Evolutionary conservation across 371 early-diverging fungal genomes (phyloP).

Genomic region (Dipsacomyces acuminosporus): DNA sequence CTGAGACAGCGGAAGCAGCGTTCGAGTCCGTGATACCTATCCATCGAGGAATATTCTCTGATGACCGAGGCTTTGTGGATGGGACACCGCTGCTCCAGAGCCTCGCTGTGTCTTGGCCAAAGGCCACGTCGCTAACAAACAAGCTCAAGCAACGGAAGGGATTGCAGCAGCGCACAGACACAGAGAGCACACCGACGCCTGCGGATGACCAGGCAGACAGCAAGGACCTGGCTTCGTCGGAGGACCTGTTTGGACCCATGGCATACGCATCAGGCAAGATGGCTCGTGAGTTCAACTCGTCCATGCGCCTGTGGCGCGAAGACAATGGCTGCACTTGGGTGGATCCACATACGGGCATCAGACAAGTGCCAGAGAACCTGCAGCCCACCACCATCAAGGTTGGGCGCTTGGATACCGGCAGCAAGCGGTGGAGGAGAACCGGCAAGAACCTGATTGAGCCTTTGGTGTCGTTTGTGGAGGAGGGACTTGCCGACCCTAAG

Average conservation of each 20-base stretch:
- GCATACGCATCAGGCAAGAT: slow-evolving; percentile 25
- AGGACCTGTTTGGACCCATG: slow-evolving; percentile 19
- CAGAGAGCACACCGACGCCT: slow-evolving; percentile 2
- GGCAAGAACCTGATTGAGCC: slow-evolving; percentile 13
- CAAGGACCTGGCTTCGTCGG: background rate
- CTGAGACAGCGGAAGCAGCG: slow-evolving; percentile 34
- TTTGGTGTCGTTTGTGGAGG: slow-evolving; percentile 15
- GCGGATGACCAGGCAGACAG: background rate
- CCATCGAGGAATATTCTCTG: slow-evolving; percentile 27
- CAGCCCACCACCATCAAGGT: slow-evolving; percentile 32
- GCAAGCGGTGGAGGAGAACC: slow-evolving; percentile 1
- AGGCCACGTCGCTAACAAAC: slow-evolving; percentile 16
- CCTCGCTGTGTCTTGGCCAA: slow-evolving; percentile 35
- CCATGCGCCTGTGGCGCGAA: slow-evolving; percentile 40
- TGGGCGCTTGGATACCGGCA: slow-evolving; percentile 6
- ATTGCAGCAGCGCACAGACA: background rate
- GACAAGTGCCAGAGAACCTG: slow-evolving; percentile 34
- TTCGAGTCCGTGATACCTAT: slow-evolving; percentile 12
- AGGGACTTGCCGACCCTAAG: background rate
- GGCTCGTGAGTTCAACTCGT: slow-evolving; percentile 37
- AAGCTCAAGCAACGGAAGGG: slow-evolving; percentile 17
- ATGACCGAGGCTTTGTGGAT: slow-evolving; percentile 35
- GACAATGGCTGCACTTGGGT: slow-evolving; percentile 46
- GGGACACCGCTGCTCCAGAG: slow-evolving; percentile 28
- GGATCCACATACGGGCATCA: slow-evolving; percentile 46